Evolutionary conservation across 106 monocot species (phyloP).

Genomic region (Allium sativum): DNA sequence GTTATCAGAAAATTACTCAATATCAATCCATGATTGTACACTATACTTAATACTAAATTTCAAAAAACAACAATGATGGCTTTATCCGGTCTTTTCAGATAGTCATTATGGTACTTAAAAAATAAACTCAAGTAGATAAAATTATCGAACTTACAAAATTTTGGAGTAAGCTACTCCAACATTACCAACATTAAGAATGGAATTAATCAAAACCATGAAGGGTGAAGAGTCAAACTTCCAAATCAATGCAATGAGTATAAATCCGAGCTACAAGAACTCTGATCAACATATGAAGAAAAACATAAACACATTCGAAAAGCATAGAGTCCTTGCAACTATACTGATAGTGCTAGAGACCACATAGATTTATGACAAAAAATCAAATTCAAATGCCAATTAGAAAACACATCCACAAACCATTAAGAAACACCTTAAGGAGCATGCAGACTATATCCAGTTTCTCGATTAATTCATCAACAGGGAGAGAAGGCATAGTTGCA

Average conservation of each 20-base stretch:
- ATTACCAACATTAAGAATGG: slow-evolving; percentile 55
- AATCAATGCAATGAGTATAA: slow-evolving; percentile 44
- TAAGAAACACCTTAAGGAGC: background rate
- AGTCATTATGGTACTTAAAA: slow-evolving; percentile 59
- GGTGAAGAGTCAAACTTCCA: slow-evolving; percentile 65
- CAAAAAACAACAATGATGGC: too few relatives aligned
- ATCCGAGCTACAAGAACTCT: slow-evolving; percentile 26
- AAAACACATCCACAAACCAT: background rate
- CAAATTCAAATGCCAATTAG: background rate
- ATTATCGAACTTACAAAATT: background rate
- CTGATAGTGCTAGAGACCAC: slow-evolving; percentile 16
- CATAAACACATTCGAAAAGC: background rate
- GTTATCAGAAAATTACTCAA: too few relatives aligned
- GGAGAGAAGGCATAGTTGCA: background rate
- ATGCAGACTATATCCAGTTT: background rate
- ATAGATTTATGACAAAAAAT: slow-evolving; percentile 5
- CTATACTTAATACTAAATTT: too few relatives aligned
- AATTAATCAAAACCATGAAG: slow-evolving; percentile 66
- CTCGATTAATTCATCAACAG: slow-evolving; percentile 5
- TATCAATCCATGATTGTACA: too few relatives aligned
- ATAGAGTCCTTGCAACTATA: slow-evolving; percentile 2
- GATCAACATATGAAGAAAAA: background rate
- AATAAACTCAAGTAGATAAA: background rate
- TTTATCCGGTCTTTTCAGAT: slow-evolving; percentile 56
- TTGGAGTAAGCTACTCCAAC: background rate